Percentiles rank a stretch among this genome's conserved stretches.
These are phyloP conservation scores for Pseudognaphalium luteoalbum DNA, from an alignment of 129 eudicot species.

Conservation along the genomic window DNA sequence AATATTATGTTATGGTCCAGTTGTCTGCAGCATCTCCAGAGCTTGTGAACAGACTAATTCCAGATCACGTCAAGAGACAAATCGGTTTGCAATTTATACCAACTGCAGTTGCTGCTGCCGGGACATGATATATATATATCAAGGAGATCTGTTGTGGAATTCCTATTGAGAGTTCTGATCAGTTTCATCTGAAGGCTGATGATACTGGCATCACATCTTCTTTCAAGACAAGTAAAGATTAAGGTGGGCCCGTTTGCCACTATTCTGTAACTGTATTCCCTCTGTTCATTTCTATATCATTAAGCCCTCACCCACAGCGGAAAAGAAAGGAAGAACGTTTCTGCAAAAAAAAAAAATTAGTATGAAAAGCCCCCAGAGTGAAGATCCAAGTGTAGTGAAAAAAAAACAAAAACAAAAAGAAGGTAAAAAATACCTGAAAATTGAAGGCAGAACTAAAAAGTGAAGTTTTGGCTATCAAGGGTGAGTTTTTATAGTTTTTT, in stretches of 20 bases:
- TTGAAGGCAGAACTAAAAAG: constrained; percentile 23
- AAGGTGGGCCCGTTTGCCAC: not conserved
- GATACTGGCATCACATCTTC: constrained; percentile 27
- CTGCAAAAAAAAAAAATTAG: constrained; percentile 9
- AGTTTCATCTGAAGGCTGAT: constrained; percentile 11
- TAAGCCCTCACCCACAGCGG: constrained; percentile 7
- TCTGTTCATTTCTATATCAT: constrained; percentile 1
- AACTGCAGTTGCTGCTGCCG: constrained; percentile 24
- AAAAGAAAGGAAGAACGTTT: constrained; percentile 22
- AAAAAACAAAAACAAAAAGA: too few species aligned
- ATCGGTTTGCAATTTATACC: constrained; percentile 45
- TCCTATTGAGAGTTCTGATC: constrained; percentile 16
- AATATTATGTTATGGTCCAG: constrained; percentile 35
- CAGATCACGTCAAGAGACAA: constrained; percentile 79
- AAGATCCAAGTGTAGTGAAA: constrained; percentile 19
- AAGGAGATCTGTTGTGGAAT: constrained; percentile 34
- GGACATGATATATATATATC: constrained; percentile 7
- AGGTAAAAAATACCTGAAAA: constrained; percentile 25
- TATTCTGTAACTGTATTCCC: constrained; percentile 1
- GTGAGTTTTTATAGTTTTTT: constrained; percentile 22
- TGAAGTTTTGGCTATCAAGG: constrained; percentile 18
- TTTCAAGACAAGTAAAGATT: constrained; percentile 27
- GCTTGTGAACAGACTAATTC: constrained; percentile 75
- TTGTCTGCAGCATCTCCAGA: constrained; percentile 72
- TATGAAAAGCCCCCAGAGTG: constrained; percentile 11